Base-by-base conservation (phyloP, 1,284 basidiomycete species). In the Austropuccinia psidii region DNA sequence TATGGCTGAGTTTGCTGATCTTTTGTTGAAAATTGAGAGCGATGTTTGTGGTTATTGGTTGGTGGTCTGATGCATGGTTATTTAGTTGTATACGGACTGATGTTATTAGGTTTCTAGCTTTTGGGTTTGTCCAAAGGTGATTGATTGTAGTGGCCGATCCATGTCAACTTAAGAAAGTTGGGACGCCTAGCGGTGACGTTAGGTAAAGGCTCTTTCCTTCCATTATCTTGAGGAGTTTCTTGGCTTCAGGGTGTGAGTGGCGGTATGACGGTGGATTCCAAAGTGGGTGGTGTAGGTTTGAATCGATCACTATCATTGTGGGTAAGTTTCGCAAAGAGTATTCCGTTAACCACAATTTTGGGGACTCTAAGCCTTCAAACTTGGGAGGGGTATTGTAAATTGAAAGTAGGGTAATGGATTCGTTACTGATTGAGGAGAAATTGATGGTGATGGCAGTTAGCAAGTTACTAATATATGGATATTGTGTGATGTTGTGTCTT, bases 61-160 rank as follows among this genome's bases (percentile, higher is more conserved):
- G 67, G n/a, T 70, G 67, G 31, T 70, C 31, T 1, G 67, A 60
- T 2, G 39, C 67, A 13, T 57, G 54, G 31, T 57, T 70, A n/a
- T 70, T 29, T 1, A 24, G 27, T 1, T 9, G 27, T 9, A 33
- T 69, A 1, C 1, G 0, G n/a, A 33, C 21, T 3, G 2, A 3
- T 5, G 1, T 3, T 4, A 43, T 15, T 7, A 57, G 4, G 19
- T 37, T 41, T 2, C 17, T 4, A 4, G 41, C 35, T 1, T 27
- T 29, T 11, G 60, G 60, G 41, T 70, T 70, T 2, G 24, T 21
- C 67, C 67, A 70, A 1, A 31, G 31, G 11, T 47, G 35, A 29
- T 70, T 55, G 35, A 70, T 41, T 29, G 31, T 70, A 0, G 55
- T 70, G 13, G 13, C 43, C 17, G 47, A 13, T 15, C 45, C 62